These are phyloP conservation scores for Clavaria fumosa DNA, from an alignment of 768 basidiomycete genomes.

Conservation along the genomic window DNA sequence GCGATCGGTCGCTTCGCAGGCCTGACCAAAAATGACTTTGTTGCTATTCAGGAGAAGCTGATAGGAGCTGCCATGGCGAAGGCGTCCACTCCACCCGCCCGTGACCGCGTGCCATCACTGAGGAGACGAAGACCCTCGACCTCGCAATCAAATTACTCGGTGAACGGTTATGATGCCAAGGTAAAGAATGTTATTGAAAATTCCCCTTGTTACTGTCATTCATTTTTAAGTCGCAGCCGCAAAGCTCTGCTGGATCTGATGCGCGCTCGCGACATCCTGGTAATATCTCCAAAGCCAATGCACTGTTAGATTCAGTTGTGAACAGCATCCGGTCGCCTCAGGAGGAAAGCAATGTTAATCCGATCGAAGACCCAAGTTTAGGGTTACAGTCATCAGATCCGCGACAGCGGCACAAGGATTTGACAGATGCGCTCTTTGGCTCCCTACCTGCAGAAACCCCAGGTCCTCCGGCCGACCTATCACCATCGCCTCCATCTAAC, in stretches of 20 bases:
- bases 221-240: slow-evolving; percentile 20
- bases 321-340: slow-evolving; percentile 31
- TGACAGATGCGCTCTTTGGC: slow-evolving; percentile 68
- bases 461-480: slow-evolving; percentile 11
- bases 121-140: slow-evolving; percentile 65
- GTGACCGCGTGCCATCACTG: slow-evolving; percentile 54
- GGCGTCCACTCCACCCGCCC: slow-evolving; percentile 37
- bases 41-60: slow-evolving; percentile 61
- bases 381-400: slow-evolving; percentile 29
- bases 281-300: slow-evolving; percentile 42
- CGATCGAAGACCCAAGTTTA: slow-evolving; percentile 12
- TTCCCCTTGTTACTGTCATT: not conserved
- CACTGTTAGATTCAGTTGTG: slow-evolving; percentile 49
- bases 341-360: slow-evolving; percentile 14
- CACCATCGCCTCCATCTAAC: not conserved
- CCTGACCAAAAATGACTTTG: slow-evolving; percentile 53
- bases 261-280: slow-evolving; percentile 25
- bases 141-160: slow-evolving; percentile 66
- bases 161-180: slow-evolving; percentile 31
- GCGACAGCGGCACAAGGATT: slow-evolving; percentile 51
- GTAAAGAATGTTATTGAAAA: slow-evolving; percentile 13
- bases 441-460: slow-evolving; percentile 21
- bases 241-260: slow-evolving; percentile 24
- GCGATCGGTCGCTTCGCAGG: slow-evolving; percentile 51
- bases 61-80: slow-evolving; percentile 47